Conservation (phyloP, 805 yeast species). For the Millerago galiae region DNA sequence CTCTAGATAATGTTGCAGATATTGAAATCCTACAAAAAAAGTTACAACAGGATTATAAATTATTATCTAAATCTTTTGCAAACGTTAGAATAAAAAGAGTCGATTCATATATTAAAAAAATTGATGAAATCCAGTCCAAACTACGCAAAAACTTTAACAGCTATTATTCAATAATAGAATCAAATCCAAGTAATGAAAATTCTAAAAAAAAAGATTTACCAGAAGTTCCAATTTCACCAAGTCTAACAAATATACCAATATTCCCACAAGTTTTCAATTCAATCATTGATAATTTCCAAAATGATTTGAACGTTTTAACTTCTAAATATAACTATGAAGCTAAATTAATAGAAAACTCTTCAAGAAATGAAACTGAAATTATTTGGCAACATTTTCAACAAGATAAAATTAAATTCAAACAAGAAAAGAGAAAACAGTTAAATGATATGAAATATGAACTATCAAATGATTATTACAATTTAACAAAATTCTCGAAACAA, state of each 20-base stretch:
- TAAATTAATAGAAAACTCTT: slow-evolving; percentile 13
- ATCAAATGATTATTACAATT: slow-evolving; percentile 14
- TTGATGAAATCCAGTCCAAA: slow-evolving; percentile 25
- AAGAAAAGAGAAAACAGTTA: slow-evolving; percentile 4
- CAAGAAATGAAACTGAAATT: slow-evolving; percentile 12
- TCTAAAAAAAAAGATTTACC: slow-evolving; percentile 5
- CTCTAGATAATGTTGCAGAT: slow-evolving; percentile 8
- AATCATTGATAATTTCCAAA: slow-evolving; percentile 12
- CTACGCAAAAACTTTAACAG: slow-evolving; percentile 16
- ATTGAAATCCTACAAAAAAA: slow-evolving; percentile 19
- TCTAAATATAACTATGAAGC: slow-evolving; percentile 15
- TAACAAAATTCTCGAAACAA: slow-evolving; percentile 7
- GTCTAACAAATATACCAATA: slow-evolving; percentile 12
- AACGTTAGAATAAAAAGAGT: slow-evolving; percentile 25
- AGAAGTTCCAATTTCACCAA: slow-evolving; percentile 10
- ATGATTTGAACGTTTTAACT: slow-evolving; percentile 8
- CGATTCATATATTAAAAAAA: slow-evolving; percentile 26
- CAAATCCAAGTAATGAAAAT: slow-evolving; percentile 4
- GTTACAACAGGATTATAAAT: slow-evolving; percentile 27
- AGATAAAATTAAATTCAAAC: slow-evolving; percentile 12
- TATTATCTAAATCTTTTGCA: slow-evolving; percentile 25
- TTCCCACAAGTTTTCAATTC: slow-evolving; percentile 20
- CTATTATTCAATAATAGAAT: slow-evolving; percentile 16
- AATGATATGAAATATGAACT: slow-evolving; percentile 1
- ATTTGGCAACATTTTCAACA: slow-evolving; percentile 20